phyloP scores from a whole-genome alignment of 2,329 filamentous ascomycete genomes.

The Aspergillus bombycis region DNA sequence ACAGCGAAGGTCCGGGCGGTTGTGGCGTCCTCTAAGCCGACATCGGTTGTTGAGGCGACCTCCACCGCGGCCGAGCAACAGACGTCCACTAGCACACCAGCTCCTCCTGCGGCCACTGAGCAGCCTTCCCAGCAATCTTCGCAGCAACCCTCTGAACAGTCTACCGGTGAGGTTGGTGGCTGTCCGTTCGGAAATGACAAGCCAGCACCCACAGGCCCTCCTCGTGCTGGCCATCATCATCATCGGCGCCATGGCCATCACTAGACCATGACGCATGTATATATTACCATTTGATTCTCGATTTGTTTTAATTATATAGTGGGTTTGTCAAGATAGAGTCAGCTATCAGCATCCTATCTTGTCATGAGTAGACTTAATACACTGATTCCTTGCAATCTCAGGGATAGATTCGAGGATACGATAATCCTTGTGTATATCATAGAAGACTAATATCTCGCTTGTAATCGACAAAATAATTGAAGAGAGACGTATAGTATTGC shows the following conservation, averaged over 20 bases:
- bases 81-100: neutral
- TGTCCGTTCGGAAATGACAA: neutral
- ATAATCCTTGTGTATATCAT: neutral
- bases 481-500: neutral
- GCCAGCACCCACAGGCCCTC: neutral
- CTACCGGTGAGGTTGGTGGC: neutral
- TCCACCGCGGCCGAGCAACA: neutral
- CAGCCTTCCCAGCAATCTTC: neutral
- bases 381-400: neutral
- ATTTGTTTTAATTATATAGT: neutral
- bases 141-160: neutral
- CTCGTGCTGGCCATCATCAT: neutral
- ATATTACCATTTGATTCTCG: neutral
- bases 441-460: neutral
- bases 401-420: neutral
- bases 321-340: neutral
- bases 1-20: neutral
- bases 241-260: slow-evolving; percentile 1
- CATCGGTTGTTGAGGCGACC: neutral
- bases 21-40: neutral
- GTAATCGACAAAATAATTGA: neutral
- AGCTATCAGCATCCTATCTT: neutral
- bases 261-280: neutral
- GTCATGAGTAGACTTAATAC: neutral
- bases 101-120: neutral